A percentile compares a stretch with the other conserved stretches of the same genome.
Conservation (phyloP, 345 rosid genomes). For the Corymbia maculata region DNA sequence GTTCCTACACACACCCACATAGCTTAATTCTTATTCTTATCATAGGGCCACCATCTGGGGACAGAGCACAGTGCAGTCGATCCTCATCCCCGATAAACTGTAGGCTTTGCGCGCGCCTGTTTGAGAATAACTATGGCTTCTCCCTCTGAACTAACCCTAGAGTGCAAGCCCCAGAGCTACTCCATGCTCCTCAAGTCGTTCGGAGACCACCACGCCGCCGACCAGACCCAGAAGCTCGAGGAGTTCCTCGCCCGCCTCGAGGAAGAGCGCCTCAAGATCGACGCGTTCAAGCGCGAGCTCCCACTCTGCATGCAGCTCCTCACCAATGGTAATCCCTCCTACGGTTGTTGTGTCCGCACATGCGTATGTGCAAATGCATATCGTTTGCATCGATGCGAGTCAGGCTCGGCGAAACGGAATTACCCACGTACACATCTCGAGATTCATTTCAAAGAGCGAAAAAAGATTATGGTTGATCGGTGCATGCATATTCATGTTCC, state of each 20-base stretch:
- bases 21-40: not conserved
- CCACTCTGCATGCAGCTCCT: slow-evolving; percentile 99
- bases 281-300: slow-evolving; percentile 96
- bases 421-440: not conserved
- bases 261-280: slow-evolving; percentile 92
- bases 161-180: slow-evolving; percentile 77
- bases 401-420: not conserved
- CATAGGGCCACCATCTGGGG: not conserved
- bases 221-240: slow-evolving; percentile 73
- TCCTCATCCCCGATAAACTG: not conserved
- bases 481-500: slow-evolving; percentile 10
- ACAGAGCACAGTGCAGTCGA: not conserved
- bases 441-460: not conserved
- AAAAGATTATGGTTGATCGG: not conserved
- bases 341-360: not conserved
- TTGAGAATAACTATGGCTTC: slow-evolving; percentile 40
- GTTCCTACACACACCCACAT: slow-evolving; percentile 11
- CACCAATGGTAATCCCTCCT: slow-evolving; percentile 49
- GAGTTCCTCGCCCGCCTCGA: slow-evolving; percentile 78
- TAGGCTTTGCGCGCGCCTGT: not conserved
- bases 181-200: slow-evolving; percentile 86
- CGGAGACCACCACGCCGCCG: slow-evolving; percentile 36
- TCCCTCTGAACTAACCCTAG: slow-evolving; percentile 71
- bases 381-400: not conserved
- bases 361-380: not conserved